Evolutionary conservation across 108 stramenopile genomes (phyloP), one percentile per base, ranked within the genome.

Genomic region (Phaeodactylum tricornutum): DNA sequence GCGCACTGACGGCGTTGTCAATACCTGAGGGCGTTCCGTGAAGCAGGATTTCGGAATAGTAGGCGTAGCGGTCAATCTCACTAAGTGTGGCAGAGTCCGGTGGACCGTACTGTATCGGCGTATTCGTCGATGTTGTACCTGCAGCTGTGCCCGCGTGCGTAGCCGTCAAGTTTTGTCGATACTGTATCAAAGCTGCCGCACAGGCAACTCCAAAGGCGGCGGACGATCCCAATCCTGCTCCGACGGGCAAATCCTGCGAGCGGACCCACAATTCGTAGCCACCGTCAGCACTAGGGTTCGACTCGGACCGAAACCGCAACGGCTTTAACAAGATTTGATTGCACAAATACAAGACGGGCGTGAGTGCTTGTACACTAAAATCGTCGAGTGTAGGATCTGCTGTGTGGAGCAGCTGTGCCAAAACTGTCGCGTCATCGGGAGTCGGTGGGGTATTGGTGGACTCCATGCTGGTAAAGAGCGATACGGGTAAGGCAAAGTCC

Each of bases 1-100:
- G 59, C 17, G 59, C 64, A 39, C 58, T 53, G 9, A 67, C 67
- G 4, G 71, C 71, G 44, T 77, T 72, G 59, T 77, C 71, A 9
- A 77, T 35, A 2, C 75, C 75, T 17, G 66, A 67, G n/a, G 75
- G 75, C 26, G 55, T 57, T 33, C 55, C 55, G 34, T 57, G 55
- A 6, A 72, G 35, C 27, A 77, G 23, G 12, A 67, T 61, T 58
- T 77, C 75, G 27, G 61, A 67, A 15, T 58, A 48, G 43, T 45
- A 72, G 23, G 75, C 69, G 55, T 67, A 72, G 25, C 23, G 47
- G 47, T 72, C 60, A 15, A 77, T 66, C 24, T 15, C 57, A 24
- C 66, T 50, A 19, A 71, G 47, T 20, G 46, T 38, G 16, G 26
- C 15, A 2, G 8, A 22, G 21, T 15, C 14, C 4, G 39, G 39